Evolutionary conservation across 768 basidiomycete species (phyloP).

Genomic region (Suillus lakei): DNA sequence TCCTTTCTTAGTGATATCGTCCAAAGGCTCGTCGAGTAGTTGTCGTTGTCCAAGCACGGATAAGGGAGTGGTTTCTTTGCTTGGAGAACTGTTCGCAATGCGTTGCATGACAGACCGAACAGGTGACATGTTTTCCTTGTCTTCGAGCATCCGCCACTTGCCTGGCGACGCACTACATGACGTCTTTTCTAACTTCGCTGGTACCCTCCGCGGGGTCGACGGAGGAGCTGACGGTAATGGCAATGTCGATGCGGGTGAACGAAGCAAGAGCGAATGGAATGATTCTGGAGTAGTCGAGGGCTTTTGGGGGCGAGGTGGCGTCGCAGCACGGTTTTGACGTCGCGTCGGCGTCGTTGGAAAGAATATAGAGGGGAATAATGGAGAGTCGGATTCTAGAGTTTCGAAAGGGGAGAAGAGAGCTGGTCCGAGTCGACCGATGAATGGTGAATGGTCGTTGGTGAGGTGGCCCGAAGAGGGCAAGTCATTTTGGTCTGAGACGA

Average conservation of each 20-base stretch:
- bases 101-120: slow-evolving; percentile 50
- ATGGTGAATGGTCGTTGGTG: slow-evolving; percentile 19
- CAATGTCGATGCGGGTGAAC: slow-evolving; percentile 29
- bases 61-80: slow-evolving; percentile 17
- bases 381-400: slow-evolving; percentile 12
- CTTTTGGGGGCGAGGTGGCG: slow-evolving; percentile 44
- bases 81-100: slow-evolving; percentile 45
- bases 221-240: slow-evolving; percentile 33
- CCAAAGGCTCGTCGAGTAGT: slow-evolving; percentile 40
- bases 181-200: slow-evolving; percentile 14
- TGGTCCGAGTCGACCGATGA: slow-evolving; percentile 33
- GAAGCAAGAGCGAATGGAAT: slow-evolving; percentile 35
- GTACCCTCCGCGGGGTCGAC: slow-evolving; percentile 38
- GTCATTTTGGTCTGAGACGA: slow-evolving; percentile 3
- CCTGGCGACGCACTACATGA: slow-evolving; percentile 37
- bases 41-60: slow-evolving; percentile 51
- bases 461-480: slow-evolving; percentile 2
- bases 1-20: slow-evolving; percentile 28
- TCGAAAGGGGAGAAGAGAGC: slow-evolving; percentile 27
- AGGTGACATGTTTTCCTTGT: slow-evolving; percentile 66
- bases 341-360: slow-evolving; percentile 35
- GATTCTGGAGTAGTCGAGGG: slow-evolving; percentile 33
- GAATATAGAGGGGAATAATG: slow-evolving; percentile 13
- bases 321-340: slow-evolving; percentile 28
- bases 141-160: slow-evolving; percentile 40